Base-by-base conservation (phyloP, 1,284 basidiomycete genomes). In the Trichosporon sp. region DNA sequence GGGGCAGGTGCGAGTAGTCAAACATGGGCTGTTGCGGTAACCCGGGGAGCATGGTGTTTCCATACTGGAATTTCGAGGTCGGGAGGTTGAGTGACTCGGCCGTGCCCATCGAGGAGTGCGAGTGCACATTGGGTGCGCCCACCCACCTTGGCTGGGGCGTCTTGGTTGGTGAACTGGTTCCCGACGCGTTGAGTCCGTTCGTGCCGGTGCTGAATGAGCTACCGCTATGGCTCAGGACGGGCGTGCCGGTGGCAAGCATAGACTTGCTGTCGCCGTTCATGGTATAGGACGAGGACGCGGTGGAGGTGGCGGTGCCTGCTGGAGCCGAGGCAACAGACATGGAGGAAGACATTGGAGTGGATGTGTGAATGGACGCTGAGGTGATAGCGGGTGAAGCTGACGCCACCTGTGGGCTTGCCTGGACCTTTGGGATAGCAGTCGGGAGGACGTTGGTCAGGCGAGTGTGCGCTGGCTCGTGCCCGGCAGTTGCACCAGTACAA, bases 101-200 rank as follows among this genome's bases (percentile, higher is more conserved):
- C 7, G 31, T 63, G 59, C 59, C 31, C 54, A 59, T 59, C 21
- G 54, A 59, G 54, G 59, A n/a, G 31, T 37, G 59, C 31, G 59
- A 35, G 31, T 63, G 32, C 31, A 32, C 59, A 16, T 35, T 63
- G 6, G 59, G 32, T 35, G 31, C 31, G 31, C 31, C 32, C 59
- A 19, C 31, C 59, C 59, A 63, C 35, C 32, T 14, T 8, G 59
- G 59, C 32, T 37, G 31, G 31, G 59, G 59, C 16, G 59, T 37
- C 31, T 35, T 35, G 59, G 16, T 37, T 8, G 32, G 59, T 8
- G 59, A 35, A 35, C 32, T 63, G 4, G 59, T 63, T 14, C 16
- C 59, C 59, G 59, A n/a, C 31, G 59, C 51, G 51, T 16, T 54
- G 51, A 54, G 16, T 6, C 59, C 59, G 3, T 5, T 16, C 59